Evolutionary conservation across 192 early-diverging fungal species (phyloP).

Genomic region (Jimgerdemannia lactiflua): DNA sequence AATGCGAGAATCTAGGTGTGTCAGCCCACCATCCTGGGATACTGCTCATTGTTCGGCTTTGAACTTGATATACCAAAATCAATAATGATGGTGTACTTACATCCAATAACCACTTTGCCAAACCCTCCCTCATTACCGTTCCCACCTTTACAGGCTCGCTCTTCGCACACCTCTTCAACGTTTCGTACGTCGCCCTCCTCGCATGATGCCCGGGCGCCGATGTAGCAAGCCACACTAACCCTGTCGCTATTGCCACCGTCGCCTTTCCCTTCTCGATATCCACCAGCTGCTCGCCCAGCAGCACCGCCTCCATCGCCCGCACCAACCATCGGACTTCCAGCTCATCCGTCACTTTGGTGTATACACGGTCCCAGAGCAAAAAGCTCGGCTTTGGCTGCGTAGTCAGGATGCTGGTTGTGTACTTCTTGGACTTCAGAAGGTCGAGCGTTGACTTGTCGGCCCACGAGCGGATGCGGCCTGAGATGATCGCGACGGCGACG

Average conservation of each 20-base stretch:
- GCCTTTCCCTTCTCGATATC: constrained; percentile 40
- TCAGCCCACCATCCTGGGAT: no score
- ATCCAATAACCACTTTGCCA: constrained; percentile 45
- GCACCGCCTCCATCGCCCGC: constrained; percentile 51
- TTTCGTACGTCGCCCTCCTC: constrained; percentile 41
- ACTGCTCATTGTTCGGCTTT: no score
- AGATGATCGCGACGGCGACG: constrained; percentile 51
- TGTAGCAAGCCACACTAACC: constrained; percentile 57
- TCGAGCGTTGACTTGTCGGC: constrained; percentile 5
- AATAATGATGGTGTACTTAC: constrained; percentile 9
- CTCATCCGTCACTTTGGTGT: constrained; percentile 59
- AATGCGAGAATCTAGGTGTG: no score
- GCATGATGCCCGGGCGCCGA: constrained; percentile 34
- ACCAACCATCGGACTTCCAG: constrained; percentile 69
- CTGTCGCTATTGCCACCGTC: constrained; percentile 37
- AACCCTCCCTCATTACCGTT: constrained; percentile 31
- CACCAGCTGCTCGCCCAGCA: constrained; percentile 29
- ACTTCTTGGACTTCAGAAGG: constrained; percentile 40
- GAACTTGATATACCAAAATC: no score
- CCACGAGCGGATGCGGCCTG: constrained; percentile 41
- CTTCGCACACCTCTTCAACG: constrained; percentile 25
- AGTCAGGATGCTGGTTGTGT: constrained; percentile 26
- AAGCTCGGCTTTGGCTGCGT: constrained; percentile 63
- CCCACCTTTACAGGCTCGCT: constrained; percentile 28
- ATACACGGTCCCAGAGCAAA: constrained; percentile 82